phyloP scores from a whole-genome alignment of 495 filamentous ascomycete genomes.

The Apodospora peruviana region DNA sequence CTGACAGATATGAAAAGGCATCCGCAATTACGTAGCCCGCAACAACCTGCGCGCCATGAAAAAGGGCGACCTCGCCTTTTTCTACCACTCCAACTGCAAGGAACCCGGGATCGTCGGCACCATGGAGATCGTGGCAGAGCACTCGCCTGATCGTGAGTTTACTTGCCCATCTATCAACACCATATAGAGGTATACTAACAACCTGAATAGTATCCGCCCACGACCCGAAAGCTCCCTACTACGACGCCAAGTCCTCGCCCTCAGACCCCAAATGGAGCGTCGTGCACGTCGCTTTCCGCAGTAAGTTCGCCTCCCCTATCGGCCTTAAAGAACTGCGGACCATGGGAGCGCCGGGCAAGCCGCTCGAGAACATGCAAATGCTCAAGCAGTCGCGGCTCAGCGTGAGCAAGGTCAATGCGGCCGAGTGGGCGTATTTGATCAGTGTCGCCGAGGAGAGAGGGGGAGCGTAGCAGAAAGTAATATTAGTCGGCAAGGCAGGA shows the following conservation, averaged over 20 bases:
- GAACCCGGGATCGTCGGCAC: slow-evolving; percentile 84
- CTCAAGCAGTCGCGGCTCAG: slow-evolving; percentile 75
- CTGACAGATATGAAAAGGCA: slow-evolving; percentile 27
- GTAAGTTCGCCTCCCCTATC: slow-evolving; percentile 70
- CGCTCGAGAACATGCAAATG: slow-evolving; percentile 77
- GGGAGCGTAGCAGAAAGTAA: background rate
- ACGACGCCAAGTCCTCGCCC: slow-evolving; percentile 66
- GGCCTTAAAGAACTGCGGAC: slow-evolving; percentile 69
- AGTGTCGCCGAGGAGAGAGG: slow-evolving; percentile 40
- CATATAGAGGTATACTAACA: background rate
- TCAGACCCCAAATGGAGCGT: slow-evolving; percentile 83
- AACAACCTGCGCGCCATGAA: slow-evolving; percentile 91
- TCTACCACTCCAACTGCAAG: slow-evolving; percentile 97
- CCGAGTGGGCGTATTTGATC: slow-evolving; percentile 79
- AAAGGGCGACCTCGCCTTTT: slow-evolving; percentile 86
- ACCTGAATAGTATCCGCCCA: slow-evolving; percentile 64
- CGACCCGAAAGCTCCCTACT: slow-evolving; percentile 72
- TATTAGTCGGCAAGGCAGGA: background rate
- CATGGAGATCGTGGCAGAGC: slow-evolving; percentile 86
- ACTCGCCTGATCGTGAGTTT: slow-evolving; percentile 66
- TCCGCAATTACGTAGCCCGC: slow-evolving; percentile 53
- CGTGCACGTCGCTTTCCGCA: slow-evolving; percentile 80
- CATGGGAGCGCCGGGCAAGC: slow-evolving; percentile 49
- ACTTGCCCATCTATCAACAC: background rate
- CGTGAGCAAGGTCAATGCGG: slow-evolving; percentile 66